Base-by-base conservation (phyloP, 768 basidiomycete species). In the Mycena epipterygia region DNA sequence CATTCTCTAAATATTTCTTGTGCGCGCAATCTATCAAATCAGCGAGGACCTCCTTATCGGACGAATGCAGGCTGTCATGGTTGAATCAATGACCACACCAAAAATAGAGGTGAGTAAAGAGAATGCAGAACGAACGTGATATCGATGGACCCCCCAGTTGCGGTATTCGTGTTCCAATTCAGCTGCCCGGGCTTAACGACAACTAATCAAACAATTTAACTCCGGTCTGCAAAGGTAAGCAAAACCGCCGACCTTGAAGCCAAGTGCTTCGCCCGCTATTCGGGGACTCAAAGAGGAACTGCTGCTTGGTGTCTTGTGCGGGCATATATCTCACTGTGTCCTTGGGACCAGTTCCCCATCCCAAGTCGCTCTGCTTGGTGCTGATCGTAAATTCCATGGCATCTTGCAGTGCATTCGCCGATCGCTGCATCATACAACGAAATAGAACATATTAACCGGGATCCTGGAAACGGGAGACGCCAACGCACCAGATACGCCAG, bases 321-420 rank as follows among this genome's bases (percentile, higher is more conserved):
- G 71, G 71, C 56, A 72, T 58, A 14, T 63, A 72, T 5, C 66
- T 35, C 3, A 72, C 71, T 7, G 32, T 30, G 35, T 68, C 66
- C 23, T 68, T 72, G 4, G 62, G 57, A 8, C 71, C 70, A 23
- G 41, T 61, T 1, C 61, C 71, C 71, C 67, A 72, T 9, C 55
- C 58, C 12, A 72, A 19, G 42, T 72, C 62, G 37, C 55, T 64
- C 27, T 72, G 71, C 19, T 64, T 72, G 11, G 71, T 72, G 62
- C 61, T 68, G 23, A 72, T 68, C 0, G 61, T 68, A 14, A 64
- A 60, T 13, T 68, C 61, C 56, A 60, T 63, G 1, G 25, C 57
- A 23, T 59, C 49, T 19, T 42, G n/a, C 14, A 60, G 32, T 4
- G 63, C 71, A 9, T 65, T 73, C 21, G 49, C 37, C 0, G 58